phyloP scores from a whole-genome alignment of 116 monocot species.

The Thalassia testudinum region DNA sequence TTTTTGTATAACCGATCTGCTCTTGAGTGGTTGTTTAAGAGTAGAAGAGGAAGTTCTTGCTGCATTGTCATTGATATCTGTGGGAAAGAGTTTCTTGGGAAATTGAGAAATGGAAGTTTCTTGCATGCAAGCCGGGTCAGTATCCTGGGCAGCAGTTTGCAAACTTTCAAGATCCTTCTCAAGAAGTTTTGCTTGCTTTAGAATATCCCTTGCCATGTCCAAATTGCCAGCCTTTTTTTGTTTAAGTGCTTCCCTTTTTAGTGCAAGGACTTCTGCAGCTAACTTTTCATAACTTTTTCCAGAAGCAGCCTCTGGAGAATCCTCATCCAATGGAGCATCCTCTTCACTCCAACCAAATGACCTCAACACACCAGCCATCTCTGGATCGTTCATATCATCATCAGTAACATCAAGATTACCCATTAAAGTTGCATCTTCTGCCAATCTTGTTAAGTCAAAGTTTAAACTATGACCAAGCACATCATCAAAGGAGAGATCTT shows the following conservation, averaged over 20 bases:
- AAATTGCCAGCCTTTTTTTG: conserved; percentile 65
- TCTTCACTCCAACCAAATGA: conserved; percentile 90
- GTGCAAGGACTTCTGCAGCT: conserved; percentile 28
- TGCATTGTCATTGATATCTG: neutral
- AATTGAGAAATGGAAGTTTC: neutral
- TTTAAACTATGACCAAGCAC: conserved; percentile 15
- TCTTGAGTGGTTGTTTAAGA: conserved; percentile 25
- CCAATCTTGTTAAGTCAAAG: conserved; percentile 21
- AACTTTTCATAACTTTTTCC: conserved; percentile 18
- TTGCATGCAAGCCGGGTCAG: conserved; percentile 7
- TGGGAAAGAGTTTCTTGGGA: neutral
- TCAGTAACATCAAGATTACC: conserved; percentile 65
- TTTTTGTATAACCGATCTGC: conserved; percentile 64
- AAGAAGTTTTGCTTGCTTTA: conserved; percentile 76
- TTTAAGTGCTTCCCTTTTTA: conserved; percentile 64
- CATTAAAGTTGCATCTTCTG: conserved; percentile 38
- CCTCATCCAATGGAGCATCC: conserved; percentile 12
- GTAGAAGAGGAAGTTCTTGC: neutral
- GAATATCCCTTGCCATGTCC: conserved; percentile 53
- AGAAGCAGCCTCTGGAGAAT: conserved; percentile 6
- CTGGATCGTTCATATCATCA: conserved; percentile 92
- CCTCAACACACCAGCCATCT: conserved; percentile 59
- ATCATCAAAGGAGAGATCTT: conserved; percentile 24
- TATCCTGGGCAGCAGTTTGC: conserved; percentile 10
- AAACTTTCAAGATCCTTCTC: conserved; percentile 40